A percentile compares a stretch with the other conserved stretches of the same genome.
These are phyloP conservation scores for Royoungia palumana DNA, from an alignment of 768 basidiomycete genomes.

Conservation along the genomic window DNA sequence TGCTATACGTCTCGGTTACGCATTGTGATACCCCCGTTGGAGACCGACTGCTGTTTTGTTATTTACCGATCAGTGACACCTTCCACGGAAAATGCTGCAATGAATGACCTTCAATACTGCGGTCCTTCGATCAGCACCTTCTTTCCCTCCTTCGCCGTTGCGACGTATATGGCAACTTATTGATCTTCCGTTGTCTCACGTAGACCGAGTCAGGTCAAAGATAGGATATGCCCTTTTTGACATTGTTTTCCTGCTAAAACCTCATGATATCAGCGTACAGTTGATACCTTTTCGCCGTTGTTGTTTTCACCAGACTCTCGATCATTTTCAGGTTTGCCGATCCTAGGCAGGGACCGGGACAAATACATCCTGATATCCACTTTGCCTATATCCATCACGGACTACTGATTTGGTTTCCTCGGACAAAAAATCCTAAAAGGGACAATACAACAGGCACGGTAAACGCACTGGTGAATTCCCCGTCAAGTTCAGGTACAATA, in stretches of 20 bases:
- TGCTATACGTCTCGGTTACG: constrained; percentile 4
- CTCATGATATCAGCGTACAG: not conserved
- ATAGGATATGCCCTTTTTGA: not conserved
- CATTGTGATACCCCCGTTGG: constrained; percentile 1
- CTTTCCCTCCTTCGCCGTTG: not conserved
- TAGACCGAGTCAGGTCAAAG: not conserved
- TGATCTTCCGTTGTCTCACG: constrained; percentile 6
- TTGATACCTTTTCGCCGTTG: not conserved
- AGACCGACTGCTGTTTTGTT: constrained; percentile 4
- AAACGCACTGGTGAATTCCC: not conserved
- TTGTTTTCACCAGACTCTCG: not conserved
- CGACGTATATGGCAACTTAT: constrained; percentile 1
- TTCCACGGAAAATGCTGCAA: constrained; percentile 5
- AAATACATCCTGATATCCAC: not conserved
- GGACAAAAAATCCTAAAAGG: not conserved
- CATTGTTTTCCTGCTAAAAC: not conserved
- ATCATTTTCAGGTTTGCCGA: not conserved
- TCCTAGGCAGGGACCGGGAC: not conserved
- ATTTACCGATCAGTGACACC: constrained; percentile 15
- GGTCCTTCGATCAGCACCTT: constrained; percentile 2
- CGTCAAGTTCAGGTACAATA: constrained; percentile 11
- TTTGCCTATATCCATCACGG: not conserved
- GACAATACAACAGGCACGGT: constrained; percentile 6
- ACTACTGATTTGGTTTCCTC: not conserved
- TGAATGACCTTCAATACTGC: not conserved